A percentile compares a stretch with the other conserved stretches of the same genome.
phyloP scores from a whole-genome alignment of 139 green algal genomes.

The Coccomyxa sp. region DNA sequence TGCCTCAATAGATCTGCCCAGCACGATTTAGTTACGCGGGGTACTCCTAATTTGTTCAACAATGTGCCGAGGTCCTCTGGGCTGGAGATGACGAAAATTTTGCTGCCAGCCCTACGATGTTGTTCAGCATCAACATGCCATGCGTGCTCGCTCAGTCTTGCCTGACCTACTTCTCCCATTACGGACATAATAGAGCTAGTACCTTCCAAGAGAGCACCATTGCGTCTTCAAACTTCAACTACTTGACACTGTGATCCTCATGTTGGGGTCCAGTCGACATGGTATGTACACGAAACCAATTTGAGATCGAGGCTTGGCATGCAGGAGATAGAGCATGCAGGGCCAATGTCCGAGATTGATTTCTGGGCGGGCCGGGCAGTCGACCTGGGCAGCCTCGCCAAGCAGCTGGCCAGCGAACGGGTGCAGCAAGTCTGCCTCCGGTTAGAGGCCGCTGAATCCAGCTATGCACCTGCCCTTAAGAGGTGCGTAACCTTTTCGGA shows the following conservation, averaged over 20 bases:
- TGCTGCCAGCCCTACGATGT: no score
- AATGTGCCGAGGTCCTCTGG: neutral
- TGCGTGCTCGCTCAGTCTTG: neutral
- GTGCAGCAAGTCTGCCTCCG: neutral
- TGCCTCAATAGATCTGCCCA: neutral
- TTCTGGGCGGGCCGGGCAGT: neutral
- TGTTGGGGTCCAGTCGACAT: neutral
- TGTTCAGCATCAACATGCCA: no score
- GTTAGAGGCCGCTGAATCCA: neutral
- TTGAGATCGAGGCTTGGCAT: neutral
- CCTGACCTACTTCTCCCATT: neutral
- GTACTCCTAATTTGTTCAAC: neutral
- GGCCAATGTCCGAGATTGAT: neutral
- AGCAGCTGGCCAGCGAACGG: neutral
- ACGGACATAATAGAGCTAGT: neutral
- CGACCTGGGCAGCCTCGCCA: neutral
- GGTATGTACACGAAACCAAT: neutral
- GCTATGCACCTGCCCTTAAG: neutral
- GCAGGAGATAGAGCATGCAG: neutral
- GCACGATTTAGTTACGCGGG: neutral
- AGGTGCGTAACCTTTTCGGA: neutral
- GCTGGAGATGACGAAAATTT: no score
- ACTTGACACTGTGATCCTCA: neutral
- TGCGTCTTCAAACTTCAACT: neutral
- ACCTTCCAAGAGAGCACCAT: neutral